Percentiles rank a stretch among this genome's conserved stretches.
Evolutionary conservation across 352 stramenopile genomes (phyloP).

Genomic region (Elongisporangium anandrum): DNA sequence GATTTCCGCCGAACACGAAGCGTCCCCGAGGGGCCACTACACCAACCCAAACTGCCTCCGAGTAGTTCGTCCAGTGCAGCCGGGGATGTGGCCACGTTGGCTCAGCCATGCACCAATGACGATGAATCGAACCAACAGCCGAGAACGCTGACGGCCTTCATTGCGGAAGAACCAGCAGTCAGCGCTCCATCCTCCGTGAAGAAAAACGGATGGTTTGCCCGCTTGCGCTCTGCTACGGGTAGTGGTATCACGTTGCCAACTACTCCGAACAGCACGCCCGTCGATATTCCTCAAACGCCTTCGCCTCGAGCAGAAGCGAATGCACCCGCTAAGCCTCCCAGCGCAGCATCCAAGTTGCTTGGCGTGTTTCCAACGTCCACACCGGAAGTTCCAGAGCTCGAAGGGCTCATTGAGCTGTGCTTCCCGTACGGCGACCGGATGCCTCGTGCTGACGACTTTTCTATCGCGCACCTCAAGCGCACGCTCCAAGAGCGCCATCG

Average conservation of each 20-base stretch:
- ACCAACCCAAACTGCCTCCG: conserved; percentile 4
- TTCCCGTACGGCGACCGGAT: conserved; percentile 63
- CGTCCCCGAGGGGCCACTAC: conserved; percentile 26
- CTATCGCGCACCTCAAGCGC: conserved; percentile 39
- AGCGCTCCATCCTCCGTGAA: conserved; percentile 24
- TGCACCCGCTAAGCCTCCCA: not conserved
- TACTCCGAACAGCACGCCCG: conserved; percentile 1
- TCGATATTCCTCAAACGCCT: not conserved
- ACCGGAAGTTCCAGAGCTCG: conserved; percentile 45
- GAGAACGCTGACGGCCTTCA: conserved; percentile 19
- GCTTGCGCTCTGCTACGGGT: conserved; percentile 5
- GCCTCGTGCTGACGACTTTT: conserved; percentile 45
- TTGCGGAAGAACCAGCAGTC: conserved; percentile 25
- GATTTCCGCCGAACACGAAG: conserved; percentile 42
- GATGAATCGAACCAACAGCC: conserved; percentile 13
- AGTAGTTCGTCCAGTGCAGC: not conserved
- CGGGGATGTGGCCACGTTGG: not conserved
- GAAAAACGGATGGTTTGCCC: conserved; percentile 23
- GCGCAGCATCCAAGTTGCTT: conserved; percentile 40
- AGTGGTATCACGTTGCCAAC: not conserved
- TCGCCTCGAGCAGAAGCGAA: not conserved
- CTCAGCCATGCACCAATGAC: not conserved
- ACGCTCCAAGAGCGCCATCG: conserved; percentile 65
- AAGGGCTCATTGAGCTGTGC: conserved; percentile 68
- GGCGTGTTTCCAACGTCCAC: conserved; percentile 38